Conservation (phyloP, 1,139 yeast species). For the Candida tunisiensis region DNA sequence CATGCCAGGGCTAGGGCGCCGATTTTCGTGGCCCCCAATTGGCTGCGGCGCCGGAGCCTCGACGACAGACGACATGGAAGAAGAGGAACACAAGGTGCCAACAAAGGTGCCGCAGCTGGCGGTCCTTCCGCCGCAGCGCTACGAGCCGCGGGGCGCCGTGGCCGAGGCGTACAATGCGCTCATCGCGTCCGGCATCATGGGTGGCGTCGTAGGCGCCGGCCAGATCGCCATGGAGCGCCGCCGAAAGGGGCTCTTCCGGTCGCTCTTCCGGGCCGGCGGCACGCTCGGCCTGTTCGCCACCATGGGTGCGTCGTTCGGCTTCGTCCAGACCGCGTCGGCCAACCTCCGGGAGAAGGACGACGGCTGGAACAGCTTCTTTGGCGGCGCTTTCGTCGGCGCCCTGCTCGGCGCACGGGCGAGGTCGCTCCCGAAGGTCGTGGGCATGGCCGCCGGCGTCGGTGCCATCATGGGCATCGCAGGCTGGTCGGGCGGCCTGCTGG, state of each 20-base stretch:
- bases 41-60: too few relatives aligned
- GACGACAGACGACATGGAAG: too few relatives aligned
- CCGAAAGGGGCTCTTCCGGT: slow-evolving; percentile 20
- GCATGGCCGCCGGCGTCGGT: slow-evolving; percentile 26
- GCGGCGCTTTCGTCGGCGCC: slow-evolving; percentile 34
- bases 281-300: slow-evolving; percentile 13
- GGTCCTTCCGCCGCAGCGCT: too few relatives aligned
- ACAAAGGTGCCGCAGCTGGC: too few relatives aligned
- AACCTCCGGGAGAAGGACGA: slow-evolving; percentile 28
- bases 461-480: slow-evolving; percentile 20
- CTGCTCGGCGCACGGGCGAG: slow-evolving; percentile 25
- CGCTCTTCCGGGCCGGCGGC: slow-evolving; percentile 9
- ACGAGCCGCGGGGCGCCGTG: too few relatives aligned
- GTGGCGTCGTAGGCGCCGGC: too few relatives aligned
- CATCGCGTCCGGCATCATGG: too few relatives aligned
- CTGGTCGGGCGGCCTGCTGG: slow-evolving; percentile 28
- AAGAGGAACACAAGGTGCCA: too few relatives aligned
- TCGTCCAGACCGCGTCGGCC: slow-evolving; percentile 22
- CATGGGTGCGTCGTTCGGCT: slow-evolving; percentile 24
- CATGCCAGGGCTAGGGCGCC: too few relatives aligned
- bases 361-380: slow-evolving; percentile 29
- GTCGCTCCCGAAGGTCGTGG: slow-evolving; percentile 27
- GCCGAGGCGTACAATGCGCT: too few relatives aligned
- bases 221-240: too few relatives aligned
- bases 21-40: too few relatives aligned